Evolutionary conservation across 345 rosid genomes (phyloP).

Genomic region (Laguncularia racemosa): DNA sequence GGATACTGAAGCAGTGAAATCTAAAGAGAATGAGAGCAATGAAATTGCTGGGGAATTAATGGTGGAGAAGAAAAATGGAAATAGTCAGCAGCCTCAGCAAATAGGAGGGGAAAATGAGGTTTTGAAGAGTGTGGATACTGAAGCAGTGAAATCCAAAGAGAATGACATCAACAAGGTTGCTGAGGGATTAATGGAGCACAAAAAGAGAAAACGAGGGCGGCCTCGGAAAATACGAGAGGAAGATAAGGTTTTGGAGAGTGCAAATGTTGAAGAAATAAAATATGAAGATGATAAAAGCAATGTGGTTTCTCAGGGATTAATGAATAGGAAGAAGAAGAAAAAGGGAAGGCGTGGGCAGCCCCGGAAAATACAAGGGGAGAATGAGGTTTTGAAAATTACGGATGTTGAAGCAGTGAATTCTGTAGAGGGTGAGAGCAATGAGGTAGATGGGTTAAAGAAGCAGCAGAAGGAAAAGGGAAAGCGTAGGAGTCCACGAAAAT

Average conservation of each 20-base stretch:
- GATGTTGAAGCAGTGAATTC: neutral
- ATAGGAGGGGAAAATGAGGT: slow-evolving; percentile 7
- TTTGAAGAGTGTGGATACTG: neutral
- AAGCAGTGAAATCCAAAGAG: slow-evolving; percentile 1
- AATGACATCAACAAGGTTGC: neutral
- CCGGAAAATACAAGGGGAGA: slow-evolving; percentile 4
- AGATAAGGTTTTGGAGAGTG: neutral
- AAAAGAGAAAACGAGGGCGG: slow-evolving; percentile 7
- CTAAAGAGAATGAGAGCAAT: slow-evolving; percentile 4
- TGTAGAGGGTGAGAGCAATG: slow-evolving; percentile 3
- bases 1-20: neutral
- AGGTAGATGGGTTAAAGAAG: slow-evolving; percentile 1
- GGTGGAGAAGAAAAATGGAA: slow-evolving; percentile 15
- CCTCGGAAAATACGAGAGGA: neutral
- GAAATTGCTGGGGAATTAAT: slow-evolving; percentile 3
- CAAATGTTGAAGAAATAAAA: neutral
- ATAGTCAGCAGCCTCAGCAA: slow-evolving; percentile 32
- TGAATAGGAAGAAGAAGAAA: neutral
- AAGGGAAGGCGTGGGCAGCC: slow-evolving; percentile 25
- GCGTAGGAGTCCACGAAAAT: slow-evolving; percentile 27
- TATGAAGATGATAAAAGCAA: neutral
- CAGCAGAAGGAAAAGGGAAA: slow-evolving; percentile 9
- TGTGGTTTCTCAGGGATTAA: neutral
- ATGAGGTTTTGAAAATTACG: neutral
- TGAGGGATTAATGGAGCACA: neutral